Evolutionary conservation across 805 yeast species (phyloP), one percentile per base, ranked within the genome.

Genomic region (Ogataea philodendri): DNA sequence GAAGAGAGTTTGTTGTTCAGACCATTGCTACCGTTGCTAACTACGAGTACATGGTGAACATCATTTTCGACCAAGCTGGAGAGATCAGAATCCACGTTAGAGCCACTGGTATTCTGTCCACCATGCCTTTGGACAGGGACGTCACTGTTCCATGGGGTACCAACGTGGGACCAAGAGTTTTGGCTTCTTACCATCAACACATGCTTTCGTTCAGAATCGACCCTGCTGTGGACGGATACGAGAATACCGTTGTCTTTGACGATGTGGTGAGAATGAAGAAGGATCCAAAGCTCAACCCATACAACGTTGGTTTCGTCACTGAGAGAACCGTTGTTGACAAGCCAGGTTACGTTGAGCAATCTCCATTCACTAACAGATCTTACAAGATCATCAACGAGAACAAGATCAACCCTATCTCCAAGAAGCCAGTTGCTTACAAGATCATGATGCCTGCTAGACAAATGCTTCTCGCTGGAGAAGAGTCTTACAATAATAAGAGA

Each of bases 161-260:
- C 22, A 70, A 72, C 45, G 81, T 84, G 40, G 87, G 85, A 29
- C 89, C 88, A 45, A 79, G 81, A 54, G 88, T 80, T 38, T 73
- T 81, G 74, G 94, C 94, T 34, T 81, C 90, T 19, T 81, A 78
- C 68, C 94, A 84, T 60, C 94, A 84, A 65, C 94, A 84, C 65
- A 70, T 84, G 56, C 67, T 84, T 51, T 76, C 84, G 9, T 78
- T 83, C 65, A 77, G 93, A 70, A 74, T 84, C 52, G 93, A 84
- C 61, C 84, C 89, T 29, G 85, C 89, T 42, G 59, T 84, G 31
- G 94, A 84, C 58, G 94, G 94, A 50, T 82, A 84, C 62, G 69
- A 78, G 48, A 84, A 84, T 68, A 66, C 89, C 10, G 84, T 81
- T 43, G 75, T 71, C 29, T 81, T 71, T 51, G 87, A 81, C 53